These are phyloP conservation scores for Sextonia rubra DNA, from an alignment of 164 flowering plant species.

Conservation along the genomic window DNA sequence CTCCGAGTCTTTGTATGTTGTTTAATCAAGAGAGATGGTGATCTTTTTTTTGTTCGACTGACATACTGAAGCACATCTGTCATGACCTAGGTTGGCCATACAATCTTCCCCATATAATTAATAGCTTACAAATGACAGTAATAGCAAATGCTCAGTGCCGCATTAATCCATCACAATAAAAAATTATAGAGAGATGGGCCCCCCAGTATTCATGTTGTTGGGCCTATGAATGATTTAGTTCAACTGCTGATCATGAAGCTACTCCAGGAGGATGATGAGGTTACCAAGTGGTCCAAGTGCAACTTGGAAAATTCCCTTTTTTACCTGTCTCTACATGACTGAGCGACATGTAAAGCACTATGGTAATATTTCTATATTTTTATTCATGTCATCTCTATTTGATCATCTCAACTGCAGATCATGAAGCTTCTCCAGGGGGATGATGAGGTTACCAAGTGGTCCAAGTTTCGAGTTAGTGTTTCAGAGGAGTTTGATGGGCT, in stretches of 20 bases:
- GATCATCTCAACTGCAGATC: slow-evolving; percentile 37
- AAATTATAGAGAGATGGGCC: not conserved
- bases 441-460: slow-evolving; percentile 61
- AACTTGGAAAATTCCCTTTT: not conserved
- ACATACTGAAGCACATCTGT: no score
- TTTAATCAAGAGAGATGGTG: not conserved
- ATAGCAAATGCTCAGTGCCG: not conserved
- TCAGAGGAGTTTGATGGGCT: slow-evolving; percentile 43
- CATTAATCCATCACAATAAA: no score
- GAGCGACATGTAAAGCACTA: slow-evolving; percentile 74
- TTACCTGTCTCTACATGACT: not conserved
- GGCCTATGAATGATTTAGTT: not conserved
- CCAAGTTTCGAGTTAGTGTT: slow-evolving; percentile 46
- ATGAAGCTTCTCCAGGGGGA: slow-evolving; percentile 88
- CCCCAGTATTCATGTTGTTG: not conserved
- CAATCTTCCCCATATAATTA: not conserved
- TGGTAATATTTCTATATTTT: slow-evolving; percentile 56
- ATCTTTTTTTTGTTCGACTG: no score
- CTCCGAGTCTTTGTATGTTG: not conserved
- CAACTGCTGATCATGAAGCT: no score
- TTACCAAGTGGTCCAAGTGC: no score
- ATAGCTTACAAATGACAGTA: no score
- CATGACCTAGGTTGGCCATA: not conserved
- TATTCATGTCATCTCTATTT: not conserved
- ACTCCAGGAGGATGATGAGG: no score